phyloP scores from a whole-genome alignment of 108 stramenopile genomes.

The Aurantiochytrium sp. region DNA sequence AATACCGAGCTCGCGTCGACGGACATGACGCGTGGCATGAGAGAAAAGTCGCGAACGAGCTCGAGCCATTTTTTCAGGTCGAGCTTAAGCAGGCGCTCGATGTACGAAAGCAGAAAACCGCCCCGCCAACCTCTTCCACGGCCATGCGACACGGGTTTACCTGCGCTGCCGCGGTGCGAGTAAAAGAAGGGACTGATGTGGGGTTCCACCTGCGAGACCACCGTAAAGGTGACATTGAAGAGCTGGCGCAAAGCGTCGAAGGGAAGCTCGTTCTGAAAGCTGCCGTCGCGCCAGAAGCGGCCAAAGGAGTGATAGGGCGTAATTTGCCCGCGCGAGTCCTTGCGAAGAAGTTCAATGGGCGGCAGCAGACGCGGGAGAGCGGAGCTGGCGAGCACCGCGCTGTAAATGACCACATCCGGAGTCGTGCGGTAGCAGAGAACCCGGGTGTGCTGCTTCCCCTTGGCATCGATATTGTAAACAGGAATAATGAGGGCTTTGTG shows the following conservation, averaged over 20 bases:
- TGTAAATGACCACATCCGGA: background rate
- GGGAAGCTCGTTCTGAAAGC: background rate
- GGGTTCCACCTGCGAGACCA: background rate
- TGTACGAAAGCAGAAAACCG: conserved; percentile 58
- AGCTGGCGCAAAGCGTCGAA: background rate
- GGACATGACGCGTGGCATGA: background rate
- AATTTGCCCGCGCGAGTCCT: background rate
- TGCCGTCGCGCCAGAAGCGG: conserved; percentile 11
- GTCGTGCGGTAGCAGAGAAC: background rate
- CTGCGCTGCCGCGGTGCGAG: conserved; percentile 68
- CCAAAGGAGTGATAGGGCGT: background rate
- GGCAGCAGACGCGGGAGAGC: background rate
- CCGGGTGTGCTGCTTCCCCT: conserved; percentile 14
- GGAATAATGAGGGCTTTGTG: background rate
- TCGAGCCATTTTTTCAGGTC: conserved; percentile 58
- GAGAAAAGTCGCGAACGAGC: background rate
- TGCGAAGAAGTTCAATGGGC: background rate
- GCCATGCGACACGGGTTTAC: conserved; percentile 52
- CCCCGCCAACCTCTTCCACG: conserved; percentile 69
- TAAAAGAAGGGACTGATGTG: conserved; percentile 32
- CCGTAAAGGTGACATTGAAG: background rate
- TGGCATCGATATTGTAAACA: background rate
- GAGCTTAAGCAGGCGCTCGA: conserved; percentile 60
- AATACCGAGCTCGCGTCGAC: background rate
- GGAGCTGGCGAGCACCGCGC: background rate